phyloP scores from a whole-genome alignment of 345 rosid genomes.

The Trapa incisa region DNA sequence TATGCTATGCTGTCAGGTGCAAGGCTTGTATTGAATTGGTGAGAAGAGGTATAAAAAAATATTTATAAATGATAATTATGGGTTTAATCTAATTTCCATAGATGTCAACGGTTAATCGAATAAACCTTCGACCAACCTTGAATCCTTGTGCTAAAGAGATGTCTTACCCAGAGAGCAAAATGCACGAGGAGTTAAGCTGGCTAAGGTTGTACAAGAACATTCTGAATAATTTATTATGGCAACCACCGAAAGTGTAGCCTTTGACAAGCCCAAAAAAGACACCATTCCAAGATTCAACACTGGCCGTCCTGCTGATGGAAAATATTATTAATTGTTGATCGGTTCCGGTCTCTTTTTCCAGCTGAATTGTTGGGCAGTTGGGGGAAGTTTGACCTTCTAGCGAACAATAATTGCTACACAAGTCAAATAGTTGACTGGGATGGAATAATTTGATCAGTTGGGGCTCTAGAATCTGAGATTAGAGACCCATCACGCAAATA shows the following conservation, averaged over 20 bases:
- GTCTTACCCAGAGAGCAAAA: background rate
- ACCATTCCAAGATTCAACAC: too few species aligned
- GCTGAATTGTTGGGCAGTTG: background rate
- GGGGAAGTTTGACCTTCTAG: slow-evolving; percentile 1
- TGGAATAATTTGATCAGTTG: background rate
- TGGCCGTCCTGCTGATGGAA: background rate
- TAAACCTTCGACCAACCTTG: too few species aligned
- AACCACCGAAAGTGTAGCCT: background rate
- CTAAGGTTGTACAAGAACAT: background rate
- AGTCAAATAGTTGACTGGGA: background rate
- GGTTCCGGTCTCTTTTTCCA: background rate
- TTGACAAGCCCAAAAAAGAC: too few species aligned
- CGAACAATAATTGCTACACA: background rate
- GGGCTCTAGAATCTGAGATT: background rate
- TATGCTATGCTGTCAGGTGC: too few species aligned
- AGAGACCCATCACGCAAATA: background rate
- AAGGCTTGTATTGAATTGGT: background rate
- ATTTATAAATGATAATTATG: too few species aligned
- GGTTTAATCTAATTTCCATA: too few species aligned
- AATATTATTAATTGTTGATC: background rate
- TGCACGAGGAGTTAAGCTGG: background rate
- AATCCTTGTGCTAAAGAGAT: too few species aligned
- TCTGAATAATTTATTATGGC: background rate
- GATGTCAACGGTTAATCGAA: too few species aligned
- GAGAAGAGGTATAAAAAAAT: too few species aligned